phyloP scores from a whole-genome alignment of 225 moss, liverwort and hornwort genomes.

The Sphagnum tenellum region DNA sequence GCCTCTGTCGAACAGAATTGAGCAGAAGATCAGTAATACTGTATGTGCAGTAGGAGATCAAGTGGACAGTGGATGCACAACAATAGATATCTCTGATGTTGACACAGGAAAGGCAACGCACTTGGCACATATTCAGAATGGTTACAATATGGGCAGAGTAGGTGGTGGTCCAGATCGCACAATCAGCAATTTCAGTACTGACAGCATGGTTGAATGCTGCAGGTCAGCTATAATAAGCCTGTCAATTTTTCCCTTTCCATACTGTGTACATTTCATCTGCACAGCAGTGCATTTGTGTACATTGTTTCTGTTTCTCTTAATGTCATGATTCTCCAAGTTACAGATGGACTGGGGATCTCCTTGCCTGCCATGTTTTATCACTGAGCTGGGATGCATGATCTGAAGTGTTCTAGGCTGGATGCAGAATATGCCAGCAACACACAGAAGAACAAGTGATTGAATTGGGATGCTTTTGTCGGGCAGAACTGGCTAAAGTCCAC shows the following conservation, averaged over 20 bases:
- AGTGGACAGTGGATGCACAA: constrained; percentile 1
- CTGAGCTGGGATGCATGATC: too few relatives aligned
- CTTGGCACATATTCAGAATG: constrained; percentile 16
- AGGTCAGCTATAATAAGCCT: constrained; percentile 12
- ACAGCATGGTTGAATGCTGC: constrained; percentile 47
- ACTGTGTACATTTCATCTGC: too few relatives aligned
- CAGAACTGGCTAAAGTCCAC: constrained; percentile 86
- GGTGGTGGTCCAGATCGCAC: constrained; percentile 21
- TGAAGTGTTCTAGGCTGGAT: not conserved
- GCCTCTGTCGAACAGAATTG: constrained; percentile 3
- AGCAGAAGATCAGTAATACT: constrained; percentile 9
- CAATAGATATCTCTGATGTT: constrained; percentile 31
- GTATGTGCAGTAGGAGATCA: not conserved
- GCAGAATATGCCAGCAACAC: constrained; percentile 83
- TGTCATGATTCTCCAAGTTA: too few relatives aligned
- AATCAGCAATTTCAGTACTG: constrained; percentile 43
- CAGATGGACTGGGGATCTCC: too few relatives aligned
- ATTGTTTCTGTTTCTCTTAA: too few relatives aligned
- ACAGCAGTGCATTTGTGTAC: too few relatives aligned
- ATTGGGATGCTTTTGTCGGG: constrained; percentile 81
- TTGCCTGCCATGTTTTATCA: too few relatives aligned
- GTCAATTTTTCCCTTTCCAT: too few relatives aligned
- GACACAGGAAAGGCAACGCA: constrained; percentile 17
- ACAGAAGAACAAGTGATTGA: constrained; percentile 74
- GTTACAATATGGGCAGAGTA: not conserved